phyloP scores from a whole-genome alignment of 2,329 filamentous ascomycete genomes.

The Pyricularia sp. region DNA sequence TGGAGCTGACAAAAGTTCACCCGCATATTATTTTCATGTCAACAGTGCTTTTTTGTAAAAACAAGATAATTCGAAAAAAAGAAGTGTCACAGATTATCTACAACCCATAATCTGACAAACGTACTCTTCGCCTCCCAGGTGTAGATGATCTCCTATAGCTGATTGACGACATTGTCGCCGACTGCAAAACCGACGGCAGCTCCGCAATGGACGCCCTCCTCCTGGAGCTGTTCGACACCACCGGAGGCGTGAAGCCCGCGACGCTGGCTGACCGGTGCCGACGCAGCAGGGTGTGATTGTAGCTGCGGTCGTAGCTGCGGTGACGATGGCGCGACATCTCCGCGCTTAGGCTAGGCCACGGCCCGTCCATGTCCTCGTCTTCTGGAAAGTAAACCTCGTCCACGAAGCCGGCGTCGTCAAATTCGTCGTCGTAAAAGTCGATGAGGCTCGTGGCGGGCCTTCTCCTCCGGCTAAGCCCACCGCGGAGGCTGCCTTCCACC shows the following conservation, averaged over 20 bases:
- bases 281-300: not conserved
- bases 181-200: constrained; percentile 1
- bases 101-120: constrained; percentile 1
- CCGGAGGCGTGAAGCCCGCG: not conserved
- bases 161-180: not conserved
- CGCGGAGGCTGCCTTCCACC: not conserved
- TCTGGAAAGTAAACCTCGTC: not conserved
- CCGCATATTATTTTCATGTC: not conserved
- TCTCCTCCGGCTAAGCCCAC: not conserved
- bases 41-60: not conserved
- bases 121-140: not conserved
- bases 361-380: not conserved
- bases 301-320: not conserved
- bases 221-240: constrained; percentile 5
- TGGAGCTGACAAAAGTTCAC: not conserved
- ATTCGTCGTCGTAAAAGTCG: not conserved
- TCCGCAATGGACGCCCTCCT: constrained; percentile 4
- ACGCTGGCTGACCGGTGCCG: not conserved
- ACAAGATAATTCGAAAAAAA: not conserved
- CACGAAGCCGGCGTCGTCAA: not conserved
- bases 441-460: not conserved
- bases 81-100: not conserved
- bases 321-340: not conserved
- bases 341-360: not conserved
- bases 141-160: constrained; percentile 1